phyloP scores from a whole-genome alignment of 192 early-diverging fungal species.

The Coemansia reversa region DNA sequence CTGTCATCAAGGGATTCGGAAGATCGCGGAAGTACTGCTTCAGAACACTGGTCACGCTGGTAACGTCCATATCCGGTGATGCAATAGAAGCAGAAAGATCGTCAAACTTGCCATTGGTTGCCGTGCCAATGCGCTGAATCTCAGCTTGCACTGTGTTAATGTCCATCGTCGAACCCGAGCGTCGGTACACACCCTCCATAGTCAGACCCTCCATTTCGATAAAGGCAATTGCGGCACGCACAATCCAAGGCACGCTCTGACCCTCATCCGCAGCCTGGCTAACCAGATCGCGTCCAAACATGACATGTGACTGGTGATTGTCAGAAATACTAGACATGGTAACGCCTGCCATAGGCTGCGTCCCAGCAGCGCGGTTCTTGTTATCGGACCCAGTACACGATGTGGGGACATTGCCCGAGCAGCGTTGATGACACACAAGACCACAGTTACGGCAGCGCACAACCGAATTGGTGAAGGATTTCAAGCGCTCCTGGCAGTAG shows the following conservation, averaged over 20 bases:
- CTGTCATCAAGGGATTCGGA: conserved; percentile 72
- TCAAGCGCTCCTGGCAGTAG: conserved; percentile 47
- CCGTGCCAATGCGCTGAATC: conserved; percentile 58
- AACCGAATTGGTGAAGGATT: conserved; percentile 41
- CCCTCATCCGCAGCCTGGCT: conserved; percentile 60
- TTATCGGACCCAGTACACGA: conserved; percentile 19
- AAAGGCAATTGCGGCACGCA: conserved; percentile 65
- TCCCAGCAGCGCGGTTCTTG: not conserved
- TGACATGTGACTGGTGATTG: conserved; percentile 29
- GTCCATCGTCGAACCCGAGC: conserved; percentile 72
- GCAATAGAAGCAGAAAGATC: conserved; percentile 28
- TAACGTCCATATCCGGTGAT: conserved; percentile 58
- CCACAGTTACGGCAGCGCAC: conserved; percentile 49
- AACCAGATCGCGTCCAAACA: conserved; percentile 69
- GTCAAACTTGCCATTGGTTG: conserved; percentile 54
- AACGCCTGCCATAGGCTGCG: not conserved
- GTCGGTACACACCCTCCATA: conserved; percentile 79
- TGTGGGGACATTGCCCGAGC: conserved; percentile 36
- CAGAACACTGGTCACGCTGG: conserved; percentile 74
- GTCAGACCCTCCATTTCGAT: conserved; percentile 69
- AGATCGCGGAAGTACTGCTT: conserved; percentile 80
- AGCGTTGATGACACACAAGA: conserved; percentile 55
- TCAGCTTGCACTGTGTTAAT: conserved; percentile 65
- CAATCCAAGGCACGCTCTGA: conserved; percentile 63
- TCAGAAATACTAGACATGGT: conserved; percentile 4